A percentile compares a stretch with the other conserved stretches of the same genome.
Evolutionary conservation across 768 basidiomycete species (phyloP).

Genomic region (Fomitopsis pulvina): DNA sequence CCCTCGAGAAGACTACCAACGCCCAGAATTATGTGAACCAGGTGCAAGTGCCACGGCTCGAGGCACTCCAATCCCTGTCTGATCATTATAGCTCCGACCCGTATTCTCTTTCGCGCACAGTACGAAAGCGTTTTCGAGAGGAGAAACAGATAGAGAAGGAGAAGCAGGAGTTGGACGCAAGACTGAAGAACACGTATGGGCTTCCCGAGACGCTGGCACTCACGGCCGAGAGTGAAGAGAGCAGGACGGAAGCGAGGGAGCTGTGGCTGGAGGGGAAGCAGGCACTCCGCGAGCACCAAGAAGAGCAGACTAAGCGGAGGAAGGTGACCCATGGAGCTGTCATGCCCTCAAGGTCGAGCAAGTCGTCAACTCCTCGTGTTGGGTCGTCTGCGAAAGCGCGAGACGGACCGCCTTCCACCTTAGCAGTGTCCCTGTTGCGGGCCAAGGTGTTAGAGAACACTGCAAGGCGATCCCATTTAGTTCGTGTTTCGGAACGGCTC

Average conservation of each 20-base stretch:
- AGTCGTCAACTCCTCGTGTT: constrained; percentile 17
- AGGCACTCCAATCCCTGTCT: constrained; percentile 70
- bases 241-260: constrained; percentile 52
- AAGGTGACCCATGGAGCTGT: constrained; percentile 22
- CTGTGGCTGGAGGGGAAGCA: constrained; percentile 52
- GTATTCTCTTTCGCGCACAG: constrained; percentile 66
- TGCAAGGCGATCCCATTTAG: constrained; percentile 25
- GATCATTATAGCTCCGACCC: constrained; percentile 83
- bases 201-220: constrained; percentile 64
- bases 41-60: constrained; percentile 74
- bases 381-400: not conserved
- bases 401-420: constrained; percentile 8
- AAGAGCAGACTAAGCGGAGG: constrained; percentile 43
- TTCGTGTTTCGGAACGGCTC: constrained; percentile 2
- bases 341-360: constrained; percentile 13
- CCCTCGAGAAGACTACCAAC: constrained; percentile 83
- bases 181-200: constrained; percentile 68
- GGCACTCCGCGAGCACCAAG: constrained; percentile 36
- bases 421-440: constrained; percentile 36
- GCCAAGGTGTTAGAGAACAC: constrained; percentile 56
- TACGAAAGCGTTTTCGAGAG: constrained; percentile 77
- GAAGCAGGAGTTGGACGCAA: constrained; percentile 64
- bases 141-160: constrained; percentile 77
- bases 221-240: constrained; percentile 56
- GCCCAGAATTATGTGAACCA: constrained; percentile 67